These are phyloP conservation scores for Candolleomyces efflorescens DNA, from an alignment of 768 basidiomycete species.

Conservation along the genomic window DNA sequence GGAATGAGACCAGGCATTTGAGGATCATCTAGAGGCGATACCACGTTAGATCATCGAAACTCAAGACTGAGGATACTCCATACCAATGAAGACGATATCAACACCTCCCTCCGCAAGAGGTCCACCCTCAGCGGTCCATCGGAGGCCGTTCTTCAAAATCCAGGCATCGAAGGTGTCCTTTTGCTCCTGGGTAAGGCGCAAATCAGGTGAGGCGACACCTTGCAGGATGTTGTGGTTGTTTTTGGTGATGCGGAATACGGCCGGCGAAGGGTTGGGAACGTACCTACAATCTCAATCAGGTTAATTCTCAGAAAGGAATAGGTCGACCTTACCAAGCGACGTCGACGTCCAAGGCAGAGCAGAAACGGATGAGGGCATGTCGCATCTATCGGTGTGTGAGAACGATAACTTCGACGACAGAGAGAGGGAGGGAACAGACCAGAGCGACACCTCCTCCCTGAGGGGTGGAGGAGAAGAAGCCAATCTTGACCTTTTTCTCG, in stretches of 20 bases:
- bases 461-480: slow-evolving; percentile 93
- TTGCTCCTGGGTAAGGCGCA: slow-evolving; percentile 73
- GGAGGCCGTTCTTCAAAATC: slow-evolving; percentile 85
- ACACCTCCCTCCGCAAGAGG: slow-evolving; percentile 80
- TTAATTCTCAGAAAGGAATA: neutral
- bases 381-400: slow-evolving; percentile 59
- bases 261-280: slow-evolving; percentile 84
- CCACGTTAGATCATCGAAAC: neutral
- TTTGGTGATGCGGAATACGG: slow-evolving; percentile 90
- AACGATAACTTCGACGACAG: slow-evolving; percentile 4
- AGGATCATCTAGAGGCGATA: slow-evolving; percentile 56
- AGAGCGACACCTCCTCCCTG: slow-evolving; percentile 96
- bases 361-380: slow-evolving; percentile 87
- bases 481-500: slow-evolving; percentile 83
- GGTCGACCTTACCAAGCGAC: slow-evolving; percentile 63
- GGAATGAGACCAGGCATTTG: slow-evolving; percentile 95
- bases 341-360: slow-evolving; percentile 76
- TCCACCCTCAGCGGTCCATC: slow-evolving; percentile 85
- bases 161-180: slow-evolving; percentile 82
- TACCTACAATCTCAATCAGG: slow-evolving; percentile 44
- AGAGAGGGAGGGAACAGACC: slow-evolving; percentile 41
- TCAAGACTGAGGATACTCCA: slow-evolving; percentile 9
- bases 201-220: slow-evolving; percentile 78
- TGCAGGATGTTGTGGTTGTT: slow-evolving; percentile 96
- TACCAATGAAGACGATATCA: slow-evolving; percentile 87